Evolutionary conservation across 2,329 filamentous ascomycete genomes (phyloP).

Genomic region (Esteya vermicola): DNA sequence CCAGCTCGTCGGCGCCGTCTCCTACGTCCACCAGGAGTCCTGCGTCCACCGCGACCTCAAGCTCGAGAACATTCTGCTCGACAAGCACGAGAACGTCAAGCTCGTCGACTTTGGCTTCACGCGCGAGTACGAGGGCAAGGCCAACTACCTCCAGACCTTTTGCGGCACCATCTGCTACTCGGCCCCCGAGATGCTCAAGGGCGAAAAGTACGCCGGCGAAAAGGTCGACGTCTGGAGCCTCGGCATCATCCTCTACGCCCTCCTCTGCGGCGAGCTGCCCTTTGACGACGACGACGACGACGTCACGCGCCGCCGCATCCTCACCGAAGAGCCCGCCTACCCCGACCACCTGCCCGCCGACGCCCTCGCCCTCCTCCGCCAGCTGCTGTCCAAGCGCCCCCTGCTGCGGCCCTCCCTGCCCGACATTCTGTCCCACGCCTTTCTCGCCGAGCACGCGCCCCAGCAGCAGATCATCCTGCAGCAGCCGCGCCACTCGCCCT

Average conservation of each 20-base stretch:
- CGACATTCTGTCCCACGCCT: conserved; percentile 78
- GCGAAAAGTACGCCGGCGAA: conserved; percentile 93
- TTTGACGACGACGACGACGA: conserved; percentile 95
- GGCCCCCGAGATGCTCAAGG: conserved; percentile 95
- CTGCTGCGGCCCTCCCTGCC: conserved; percentile 66
- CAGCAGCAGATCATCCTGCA: conserved; percentile 84
- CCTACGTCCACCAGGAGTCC: conserved; percentile 86
- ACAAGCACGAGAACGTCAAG: conserved; percentile 96
- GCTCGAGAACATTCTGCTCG: conserved; percentile 88
- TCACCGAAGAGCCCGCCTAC: conserved; percentile 74
- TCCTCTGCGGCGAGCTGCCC: conserved; percentile 73
- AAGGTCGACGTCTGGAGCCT: conserved; percentile 96
- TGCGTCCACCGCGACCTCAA: conserved; percentile 97
- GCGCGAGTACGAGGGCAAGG: conserved; percentile 87
- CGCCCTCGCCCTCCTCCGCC: conserved; percentile 61
- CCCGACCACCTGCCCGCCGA: conserved; percentile 67
- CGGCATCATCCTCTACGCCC: conserved; percentile 70
- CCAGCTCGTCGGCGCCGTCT: conserved; percentile 86
- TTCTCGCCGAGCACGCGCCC: conserved; percentile 73
- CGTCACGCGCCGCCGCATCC: conserved; percentile 69
- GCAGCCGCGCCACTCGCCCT: conserved; percentile 64
- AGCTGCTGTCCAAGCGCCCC: conserved; percentile 80
- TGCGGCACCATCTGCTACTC: conserved; percentile 97
- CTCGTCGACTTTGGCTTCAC: conserved; percentile 97
- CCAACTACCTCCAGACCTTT: conserved; percentile 91